Base-by-base conservation (phyloP, 1,139 yeast genomes). In the Lodderomyces theae region DNA sequence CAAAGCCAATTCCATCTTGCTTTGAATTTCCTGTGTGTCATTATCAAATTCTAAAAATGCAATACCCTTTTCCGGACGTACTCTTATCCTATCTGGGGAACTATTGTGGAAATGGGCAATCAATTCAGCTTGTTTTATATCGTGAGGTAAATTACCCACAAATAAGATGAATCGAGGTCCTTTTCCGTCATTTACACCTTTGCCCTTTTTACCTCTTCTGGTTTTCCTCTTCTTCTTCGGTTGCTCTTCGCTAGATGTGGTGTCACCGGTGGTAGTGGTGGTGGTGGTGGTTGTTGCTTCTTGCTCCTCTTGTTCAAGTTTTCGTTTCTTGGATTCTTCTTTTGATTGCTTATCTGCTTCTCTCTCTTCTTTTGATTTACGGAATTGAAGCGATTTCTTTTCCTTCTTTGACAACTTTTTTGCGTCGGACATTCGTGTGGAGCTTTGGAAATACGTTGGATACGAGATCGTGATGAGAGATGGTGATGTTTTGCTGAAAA, bases 131-230 rank as follows among this genome's bases (percentile, higher is more conserved):
- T 77, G 78, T 1, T 80, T 72, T 21, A 81, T 64, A 47, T 81
- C 82, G 60, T 79, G 87, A 2, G 97, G 96, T 45, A 92, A 69
- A 54, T 90, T 89, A 10, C 98, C 98, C n/a, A 89, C 89, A 63
- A 92, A 92, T 33, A 92, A 64, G 40, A 92, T 77, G 55, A 86
- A 89, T 53, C 95, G 67, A 30, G 88, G 86, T 0, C 84, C 84
- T 40, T 63, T 65, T 10, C 76, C 75, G 13, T 63, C 66, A 46
- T 71, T 69, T 4, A 61, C 64, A 12, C 77, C 79, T 64, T 72
- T 79, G 18, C 86, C 86, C 49, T 80, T 81, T 61, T 82, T 82
- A 17, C 90, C 89, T 64, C 90, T 70, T 66, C 92, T 77, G 4
- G 90, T 84, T 60, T 83, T 83, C 48, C 90, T 69, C 58, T 83